These are phyloP conservation scores for Hanseniaspora taiwanica DNA, from an alignment of 805 yeast genomes.

Conservation along the genomic window DNA sequence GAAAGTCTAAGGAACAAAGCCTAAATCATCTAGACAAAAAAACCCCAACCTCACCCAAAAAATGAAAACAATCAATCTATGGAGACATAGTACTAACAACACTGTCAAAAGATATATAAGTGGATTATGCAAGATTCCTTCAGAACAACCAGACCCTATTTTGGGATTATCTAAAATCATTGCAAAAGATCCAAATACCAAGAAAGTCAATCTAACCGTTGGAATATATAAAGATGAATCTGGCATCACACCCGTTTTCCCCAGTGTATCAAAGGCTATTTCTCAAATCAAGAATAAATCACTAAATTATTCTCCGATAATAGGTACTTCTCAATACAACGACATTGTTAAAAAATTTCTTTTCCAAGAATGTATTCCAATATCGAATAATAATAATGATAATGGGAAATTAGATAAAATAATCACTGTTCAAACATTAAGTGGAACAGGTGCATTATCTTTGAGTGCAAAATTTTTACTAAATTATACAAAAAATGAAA, in stretches of 20 bases:
- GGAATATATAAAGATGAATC: conserved; percentile 89
- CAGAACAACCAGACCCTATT: conserved; percentile 80
- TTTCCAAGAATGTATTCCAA: conserved; percentile 48
- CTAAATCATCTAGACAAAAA: no score
- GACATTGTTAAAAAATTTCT: conserved; percentile 55
- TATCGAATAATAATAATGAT: conserved; percentile 41
- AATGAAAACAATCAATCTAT: no score
- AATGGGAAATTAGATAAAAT: conserved; percentile 39
- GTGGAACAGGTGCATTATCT: conserved; percentile 95
- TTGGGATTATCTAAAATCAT: conserved; percentile 66
- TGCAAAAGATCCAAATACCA: conserved; percentile 45
- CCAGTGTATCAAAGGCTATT: conserved; percentile 52
- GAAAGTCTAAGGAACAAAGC: no score
- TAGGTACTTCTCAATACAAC: conserved; percentile 61
- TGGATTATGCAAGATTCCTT: conserved; percentile 21
- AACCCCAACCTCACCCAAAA: no score
- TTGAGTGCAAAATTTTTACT: conserved; percentile 74
- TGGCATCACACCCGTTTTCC: conserved; percentile 83
- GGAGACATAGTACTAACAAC: not conserved
- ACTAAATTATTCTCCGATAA: conserved; percentile 41
- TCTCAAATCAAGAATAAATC: conserved; percentile 25
- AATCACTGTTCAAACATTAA: conserved; percentile 75
- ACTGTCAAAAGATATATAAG: not conserved
- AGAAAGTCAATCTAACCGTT: conserved; percentile 76
- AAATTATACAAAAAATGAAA: conserved; percentile 27